Base-by-base conservation (phyloP, 192 early-diverging fungal genomes). In the Tieghemiomyces parasiticus region DNA sequence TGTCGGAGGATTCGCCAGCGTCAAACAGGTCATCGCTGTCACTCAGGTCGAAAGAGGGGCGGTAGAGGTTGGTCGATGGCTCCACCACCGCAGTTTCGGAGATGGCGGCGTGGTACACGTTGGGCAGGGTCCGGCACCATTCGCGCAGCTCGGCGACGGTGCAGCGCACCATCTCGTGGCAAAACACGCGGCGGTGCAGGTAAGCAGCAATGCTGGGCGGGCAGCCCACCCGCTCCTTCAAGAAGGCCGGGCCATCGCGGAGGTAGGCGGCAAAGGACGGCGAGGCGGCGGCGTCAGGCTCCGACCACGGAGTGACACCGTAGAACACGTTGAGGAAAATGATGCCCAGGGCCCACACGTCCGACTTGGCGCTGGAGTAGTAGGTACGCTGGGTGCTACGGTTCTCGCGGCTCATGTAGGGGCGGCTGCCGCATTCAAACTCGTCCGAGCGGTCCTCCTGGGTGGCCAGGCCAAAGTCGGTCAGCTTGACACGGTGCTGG, bases 391-490 rank as follows among this genome's bases (percentile, higher is more conserved):
- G 75, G 42, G 63, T 65, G 59, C 74, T 70, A 61, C 75, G 75
- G 66, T 75, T 76, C 60, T 88, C 86, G 32, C 81, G 82, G 49
- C 81, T 79, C 74, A 88, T 81, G 67, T 88, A 88, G 2, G 84
- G 75, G 54, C 76, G 73, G 58, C 79, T 83, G 34, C 93, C 93
- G 67, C 90, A 92, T 46, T 91, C 91, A 79, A 88, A 87, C 63
- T 92, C 93, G 35, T 65, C 76, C 16, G 89, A 90, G 48, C 82
- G 73, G 45, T 77, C 74, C 51, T 90, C 82, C 58, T 72, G 80
- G 42, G 93, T 95, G 22, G 92, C 86, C 33, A 95, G 81, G 8
- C 92, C 92, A 83, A 95, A 95, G 76, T 95, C 92, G 12, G 88
- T 86, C 19, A 95, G 74, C 71, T 92, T 93, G 52, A 93, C 63